Evolutionary conservation across 805 yeast species (phyloP), one percentile per base, ranked within the genome.

Genomic region (Zygosaccharomyces bailii): DNA sequence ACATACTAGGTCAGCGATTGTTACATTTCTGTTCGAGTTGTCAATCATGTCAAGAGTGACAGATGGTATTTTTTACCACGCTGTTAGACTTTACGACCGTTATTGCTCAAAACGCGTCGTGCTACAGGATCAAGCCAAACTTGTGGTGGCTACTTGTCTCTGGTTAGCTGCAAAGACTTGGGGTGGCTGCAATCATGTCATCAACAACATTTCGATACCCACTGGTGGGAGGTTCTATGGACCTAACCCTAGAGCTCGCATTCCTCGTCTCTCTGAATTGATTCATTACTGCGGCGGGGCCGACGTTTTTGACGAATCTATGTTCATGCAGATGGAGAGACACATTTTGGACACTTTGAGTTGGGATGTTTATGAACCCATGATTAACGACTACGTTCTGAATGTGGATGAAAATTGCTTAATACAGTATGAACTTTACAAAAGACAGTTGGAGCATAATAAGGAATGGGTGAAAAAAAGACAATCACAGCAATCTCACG

Each of bases 131-230:
- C 98, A 90, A 66, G 82, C 87, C 49, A 96, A 90, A 65, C 73
- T 91, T 43, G 91, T 91, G 8, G 88, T 95, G 24, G 85, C 95
- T 49, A 87, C 96, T 4, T 87, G 96, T 49, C 69, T 91, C 27
- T 91, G 98, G 97, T 76, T 91, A 24, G 87, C 96, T 2, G 82
- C 96, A 19, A 91, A 91, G 63, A 74, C 82, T n/a, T 78, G 77
- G 56, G 87, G 87, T 39, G 87, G 87, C 30, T 81, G 83, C 63
- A 79, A 79, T 53, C 87, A 81, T 63, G 78, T 80, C 53, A 74
- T 78, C 43, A 78, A 78, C 59, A 69, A 73, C 46, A 61, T 70
- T 2, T 64, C 67, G 5, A 63, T 72, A 19, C 76, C 77, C 42
- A 64, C 73, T 11, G 86, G 86, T 32, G 85, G 84, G 7, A 70